Conservation (phyloP, 2,329 filamentous ascomycete species). For the Botrytis medusae region DNA sequence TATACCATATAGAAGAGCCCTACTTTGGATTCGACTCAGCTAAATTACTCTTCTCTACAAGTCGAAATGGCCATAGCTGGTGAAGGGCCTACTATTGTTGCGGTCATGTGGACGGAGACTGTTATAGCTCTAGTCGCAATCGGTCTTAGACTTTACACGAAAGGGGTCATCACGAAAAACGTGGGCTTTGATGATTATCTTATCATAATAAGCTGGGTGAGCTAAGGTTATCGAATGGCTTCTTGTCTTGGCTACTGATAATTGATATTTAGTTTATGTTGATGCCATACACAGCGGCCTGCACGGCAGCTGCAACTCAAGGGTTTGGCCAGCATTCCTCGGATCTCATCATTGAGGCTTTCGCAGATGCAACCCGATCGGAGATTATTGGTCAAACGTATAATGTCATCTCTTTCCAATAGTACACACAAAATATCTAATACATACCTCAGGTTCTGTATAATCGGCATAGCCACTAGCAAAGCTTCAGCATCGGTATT, state of each 20-base stretch:
- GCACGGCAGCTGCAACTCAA: constrained; percentile 19
- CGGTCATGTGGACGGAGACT: constrained; percentile 26
- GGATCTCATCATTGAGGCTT: constrained; percentile 16
- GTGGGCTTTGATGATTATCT: constrained; percentile 27
- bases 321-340: constrained; percentile 24
- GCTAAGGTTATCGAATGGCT: not conserved
- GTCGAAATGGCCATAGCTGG: constrained; percentile 19
- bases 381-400: constrained; percentile 30
- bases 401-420: not conserved
- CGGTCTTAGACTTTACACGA: constrained; percentile 24
- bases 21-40: not conserved
- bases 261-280: constrained; percentile 20
- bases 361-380: constrained; percentile 19
- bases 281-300: constrained; percentile 21
- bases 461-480: constrained; percentile 25
- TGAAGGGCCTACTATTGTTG: constrained; percentile 24
- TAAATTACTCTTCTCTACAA: not conserved
- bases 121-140: constrained; percentile 22
- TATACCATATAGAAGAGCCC: not conserved
- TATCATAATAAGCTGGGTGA: constrained; percentile 22
- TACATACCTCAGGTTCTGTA: constrained; percentile 19
- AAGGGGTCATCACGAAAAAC: constrained; percentile 15
- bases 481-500: constrained; percentile 26
- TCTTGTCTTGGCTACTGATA: not conserved
- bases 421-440: not conserved